phyloP scores from a whole-genome alignment of 306 rosid species.

The Morella rubra region DNA sequence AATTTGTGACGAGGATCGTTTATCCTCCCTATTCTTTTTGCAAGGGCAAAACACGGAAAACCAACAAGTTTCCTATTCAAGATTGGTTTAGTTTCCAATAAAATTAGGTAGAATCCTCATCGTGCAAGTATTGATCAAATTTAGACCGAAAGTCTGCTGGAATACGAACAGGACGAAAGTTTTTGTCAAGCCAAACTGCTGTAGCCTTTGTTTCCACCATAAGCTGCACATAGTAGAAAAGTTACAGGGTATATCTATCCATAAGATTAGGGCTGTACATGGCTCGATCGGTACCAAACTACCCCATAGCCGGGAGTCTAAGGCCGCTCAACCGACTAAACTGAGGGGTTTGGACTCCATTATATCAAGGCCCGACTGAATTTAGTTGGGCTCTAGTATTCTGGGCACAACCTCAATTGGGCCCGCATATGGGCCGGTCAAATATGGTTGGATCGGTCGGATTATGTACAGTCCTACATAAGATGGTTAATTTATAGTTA shows the following conservation, averaged over 20 bases:
- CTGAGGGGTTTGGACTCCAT: too few relatives aligned
- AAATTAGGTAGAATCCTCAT: constrained; percentile 41
- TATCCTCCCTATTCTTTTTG: background rate
- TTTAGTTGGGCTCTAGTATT: too few relatives aligned
- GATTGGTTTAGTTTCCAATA: background rate
- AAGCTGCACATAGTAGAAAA: constrained; percentile 46
- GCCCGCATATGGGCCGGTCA: too few relatives aligned
- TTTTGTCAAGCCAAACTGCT: constrained; percentile 80
- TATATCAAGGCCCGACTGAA: too few relatives aligned
- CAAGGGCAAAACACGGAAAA: background rate
- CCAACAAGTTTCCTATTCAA: background rate
- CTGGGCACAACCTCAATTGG: too few relatives aligned
- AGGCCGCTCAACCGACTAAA: too few relatives aligned
- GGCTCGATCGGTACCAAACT: too few relatives aligned
- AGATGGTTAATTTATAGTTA: background rate
- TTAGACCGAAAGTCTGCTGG: constrained; percentile 70
- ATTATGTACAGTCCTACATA: too few relatives aligned
- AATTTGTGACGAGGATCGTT: background rate
- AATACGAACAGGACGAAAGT: constrained; percentile 69
- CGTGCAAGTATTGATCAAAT: constrained; percentile 46
- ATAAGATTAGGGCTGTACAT: too few relatives aligned
- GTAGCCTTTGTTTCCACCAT: constrained; percentile 80
- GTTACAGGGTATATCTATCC: constrained; percentile 18
- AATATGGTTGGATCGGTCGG: too few relatives aligned
- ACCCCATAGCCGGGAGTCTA: too few relatives aligned